Base-by-base conservation (phyloP, 2,329 filamentous ascomycete genomes). In the Eurotiales sp. region DNA sequence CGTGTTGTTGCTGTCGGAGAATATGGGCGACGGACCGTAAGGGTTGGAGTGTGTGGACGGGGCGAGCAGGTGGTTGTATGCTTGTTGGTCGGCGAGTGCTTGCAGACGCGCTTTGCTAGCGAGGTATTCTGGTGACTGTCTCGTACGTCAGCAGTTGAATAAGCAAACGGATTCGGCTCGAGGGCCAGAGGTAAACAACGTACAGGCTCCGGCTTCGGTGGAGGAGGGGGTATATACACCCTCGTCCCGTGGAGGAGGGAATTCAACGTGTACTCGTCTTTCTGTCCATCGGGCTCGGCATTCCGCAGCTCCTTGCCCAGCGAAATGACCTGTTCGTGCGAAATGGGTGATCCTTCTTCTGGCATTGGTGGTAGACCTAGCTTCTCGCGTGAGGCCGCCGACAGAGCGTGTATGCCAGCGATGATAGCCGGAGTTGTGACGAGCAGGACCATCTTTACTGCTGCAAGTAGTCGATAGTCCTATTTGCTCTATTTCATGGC, bases 21-120 rank as follows among this genome's bases (percentile, higher is more conserved):
- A 56, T 60, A 70, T 56, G 55, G 73, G 69, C 7, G 74, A 70
- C n/a, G 74, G 54, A 17, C 47, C 45, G 79, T 59, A 83, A 84
- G 41, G 77, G 78, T 55, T 82, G 77, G 25, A 76, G 69, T 61
- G 87, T 85, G 15, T 21, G 65, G 1, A 73, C 67, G 1, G 77
- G 56, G 85, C 84, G 46, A 86, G 72, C 84, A 97, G 90, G 64
- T 85, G 83, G 59, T 89, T 81, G 75, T 97, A 99, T 47, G 83
- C 79, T 55, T 86, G 83, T 58, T 84, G 81, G 74, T 97, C 91
- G 72, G 92, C 87, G 62, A 93, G 85, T 54, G 80, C 83, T 56
- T 90, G 88, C 17, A 99, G 82, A 14, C 86, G 84, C 21, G 84
- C 84, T 90, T 97, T 97, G 1, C 96, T 77, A 6, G 85, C 86